phyloP scores from a whole-genome alignment of 805 yeast species.

The Kodamaea neixiangensis region DNA sequence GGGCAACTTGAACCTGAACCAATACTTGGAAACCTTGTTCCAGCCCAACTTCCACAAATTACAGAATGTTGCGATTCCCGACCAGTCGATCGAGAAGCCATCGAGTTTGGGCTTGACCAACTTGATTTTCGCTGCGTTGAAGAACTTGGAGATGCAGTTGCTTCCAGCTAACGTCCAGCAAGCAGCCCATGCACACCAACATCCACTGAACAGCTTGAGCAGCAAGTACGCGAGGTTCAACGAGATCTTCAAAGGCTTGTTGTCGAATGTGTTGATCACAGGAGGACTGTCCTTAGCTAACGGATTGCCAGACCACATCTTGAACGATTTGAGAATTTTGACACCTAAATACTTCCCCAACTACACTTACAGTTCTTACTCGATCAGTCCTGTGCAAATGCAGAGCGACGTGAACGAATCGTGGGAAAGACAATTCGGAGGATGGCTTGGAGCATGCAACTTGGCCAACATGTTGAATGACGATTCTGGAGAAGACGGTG shows the following conservation, averaged over 20 bases:
- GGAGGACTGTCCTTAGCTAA: slow-evolving; percentile 61
- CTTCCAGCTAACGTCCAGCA: slow-evolving; percentile 29
- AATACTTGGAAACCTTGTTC: slow-evolving; percentile 66
- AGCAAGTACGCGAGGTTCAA: slow-evolving; percentile 35
- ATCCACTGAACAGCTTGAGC: slow-evolving; percentile 10
- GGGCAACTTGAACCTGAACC: slow-evolving; percentile 46
- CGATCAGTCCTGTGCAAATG: slow-evolving; percentile 31
- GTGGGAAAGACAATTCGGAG: slow-evolving; percentile 58
- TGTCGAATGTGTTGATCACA: slow-evolving; percentile 52
- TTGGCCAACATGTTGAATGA: slow-evolving; percentile 59
- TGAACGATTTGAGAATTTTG: slow-evolving; percentile 53
- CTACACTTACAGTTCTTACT: slow-evolving; percentile 36
- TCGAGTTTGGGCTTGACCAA: slow-evolving; percentile 50
- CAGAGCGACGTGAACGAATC: slow-evolving; percentile 33
- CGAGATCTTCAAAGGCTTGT: slow-evolving; percentile 39
- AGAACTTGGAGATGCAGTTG: slow-evolving; percentile 36
- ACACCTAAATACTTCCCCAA: slow-evolving; percentile 48
- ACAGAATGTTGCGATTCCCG: slow-evolving; percentile 33
- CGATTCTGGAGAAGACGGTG: slow-evolving; percentile 27
- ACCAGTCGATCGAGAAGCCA: slow-evolving; percentile 45
- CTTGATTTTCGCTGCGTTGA: slow-evolving; percentile 37
- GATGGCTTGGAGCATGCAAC: slow-evolving; percentile 76
- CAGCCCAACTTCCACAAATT: slow-evolving; percentile 57
- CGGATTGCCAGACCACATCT: slow-evolving; percentile 56
- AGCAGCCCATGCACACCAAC: slow-evolving; percentile 17